Conservation (phyloP, 805 yeast genomes). For the Hanseniaspora singularis region DNA sequence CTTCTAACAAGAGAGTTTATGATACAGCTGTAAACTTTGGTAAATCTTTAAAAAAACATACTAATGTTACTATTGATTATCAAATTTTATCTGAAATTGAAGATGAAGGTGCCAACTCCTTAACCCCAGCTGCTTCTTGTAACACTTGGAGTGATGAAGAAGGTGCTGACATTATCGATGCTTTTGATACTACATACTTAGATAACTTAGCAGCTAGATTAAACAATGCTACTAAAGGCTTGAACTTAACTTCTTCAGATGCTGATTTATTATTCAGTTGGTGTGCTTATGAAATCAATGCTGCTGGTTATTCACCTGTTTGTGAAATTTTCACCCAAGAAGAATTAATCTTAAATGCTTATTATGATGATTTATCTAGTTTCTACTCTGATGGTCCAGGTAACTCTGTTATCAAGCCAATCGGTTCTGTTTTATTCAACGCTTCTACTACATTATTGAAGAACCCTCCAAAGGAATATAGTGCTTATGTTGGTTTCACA, state of each 20-base stretch:
- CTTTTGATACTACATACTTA: slow-evolving; percentile 32
- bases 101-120: slow-evolving; percentile 38
- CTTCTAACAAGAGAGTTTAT: slow-evolving; percentile 38
- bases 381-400: slow-evolving; percentile 60
- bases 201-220: slow-evolving; percentile 46
- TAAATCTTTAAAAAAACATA: slow-evolving; percentile 39
- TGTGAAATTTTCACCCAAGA: slow-evolving; percentile 58
- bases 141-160: slow-evolving; percentile 26
- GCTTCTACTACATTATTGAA: slow-evolving; percentile 40
- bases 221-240: slow-evolving; percentile 42
- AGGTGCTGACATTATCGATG: slow-evolving; percentile 17
- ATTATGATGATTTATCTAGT: slow-evolving; percentile 44
- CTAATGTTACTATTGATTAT: slow-evolving; percentile 28
- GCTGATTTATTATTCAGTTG: slow-evolving; percentile 41
- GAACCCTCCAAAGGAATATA: slow-evolving; percentile 37
- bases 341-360: slow-evolving; percentile 53
- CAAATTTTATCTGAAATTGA: slow-evolving; percentile 33
- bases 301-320: slow-evolving; percentile 51
- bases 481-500: slow-evolving; percentile 55
- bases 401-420: slow-evolving; percentile 40
- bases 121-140: slow-evolving; percentile 39
- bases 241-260: slow-evolving; percentile 42
- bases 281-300: slow-evolving; percentile 69
- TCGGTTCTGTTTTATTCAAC: slow-evolving; percentile 50
- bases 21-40: slow-evolving; percentile 38